Evolutionary conservation across 1,284 basidiomycete species (phyloP).

Genomic region (Vanrija humicola): DNA sequence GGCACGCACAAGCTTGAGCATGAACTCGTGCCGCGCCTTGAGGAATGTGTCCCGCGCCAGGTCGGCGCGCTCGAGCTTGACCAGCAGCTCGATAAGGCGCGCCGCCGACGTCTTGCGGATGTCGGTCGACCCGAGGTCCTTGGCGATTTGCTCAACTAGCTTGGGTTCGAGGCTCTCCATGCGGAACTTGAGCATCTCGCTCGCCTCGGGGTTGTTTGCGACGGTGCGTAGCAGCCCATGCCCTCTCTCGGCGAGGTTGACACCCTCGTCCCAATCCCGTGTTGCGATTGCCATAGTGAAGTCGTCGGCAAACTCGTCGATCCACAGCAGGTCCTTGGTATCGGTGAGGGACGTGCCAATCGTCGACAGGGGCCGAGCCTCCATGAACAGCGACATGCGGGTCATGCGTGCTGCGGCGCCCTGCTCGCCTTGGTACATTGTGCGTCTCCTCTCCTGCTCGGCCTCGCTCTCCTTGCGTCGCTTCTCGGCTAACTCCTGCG

Average conservation of each 20-base stretch:
- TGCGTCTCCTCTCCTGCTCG: slow-evolving; percentile 80
- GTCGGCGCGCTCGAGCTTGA: slow-evolving; percentile 70
- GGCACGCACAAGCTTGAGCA: slow-evolving; percentile 70
- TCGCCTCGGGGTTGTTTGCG: slow-evolving; percentile 46
- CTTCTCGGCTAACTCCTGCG: slow-evolving; percentile 82
- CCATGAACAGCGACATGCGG: slow-evolving; percentile 18
- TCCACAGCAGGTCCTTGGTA: slow-evolving; percentile 70
- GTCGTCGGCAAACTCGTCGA: slow-evolving; percentile 86
- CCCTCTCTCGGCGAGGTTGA: slow-evolving; percentile 79
- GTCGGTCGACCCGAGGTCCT: slow-evolving; percentile 67
- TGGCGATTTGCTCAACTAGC: slow-evolving; percentile 67
- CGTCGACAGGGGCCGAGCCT: slow-evolving; percentile 63
- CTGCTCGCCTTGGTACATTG: slow-evolving; percentile 64
- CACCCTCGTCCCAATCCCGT: slow-evolving; percentile 82
- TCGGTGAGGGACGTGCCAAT: slow-evolving; percentile 58
- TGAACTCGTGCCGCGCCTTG: slow-evolving; percentile 68
- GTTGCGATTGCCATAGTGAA: slow-evolving; percentile 86
- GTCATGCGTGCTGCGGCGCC: slow-evolving; percentile 10
- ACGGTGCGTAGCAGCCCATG: slow-evolving; percentile 60
- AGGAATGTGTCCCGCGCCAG: slow-evolving; percentile 81
- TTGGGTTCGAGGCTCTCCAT: slow-evolving; percentile 65
- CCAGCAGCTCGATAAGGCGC: slow-evolving; percentile 65
- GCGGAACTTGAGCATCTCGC: slow-evolving; percentile 51
- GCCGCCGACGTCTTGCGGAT: slow-evolving; percentile 76
- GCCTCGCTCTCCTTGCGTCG: slow-evolving; percentile 86